Base-by-base conservation (phyloP, 768 basidiomycete genomes). In the Russula compacta region DNA sequence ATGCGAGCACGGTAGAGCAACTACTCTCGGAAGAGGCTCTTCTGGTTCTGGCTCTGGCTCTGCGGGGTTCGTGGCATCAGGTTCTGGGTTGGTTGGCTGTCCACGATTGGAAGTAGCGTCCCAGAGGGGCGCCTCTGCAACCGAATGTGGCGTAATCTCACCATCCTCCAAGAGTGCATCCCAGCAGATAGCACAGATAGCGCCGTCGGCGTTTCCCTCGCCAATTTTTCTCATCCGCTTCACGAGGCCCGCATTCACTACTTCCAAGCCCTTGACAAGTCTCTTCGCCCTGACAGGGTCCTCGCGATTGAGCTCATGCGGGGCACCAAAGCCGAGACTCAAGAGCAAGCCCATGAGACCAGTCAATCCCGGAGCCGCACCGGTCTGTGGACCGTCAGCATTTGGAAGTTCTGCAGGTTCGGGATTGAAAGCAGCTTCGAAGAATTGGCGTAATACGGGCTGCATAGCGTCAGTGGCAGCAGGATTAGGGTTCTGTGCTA, bases 1-100 rank as follows among this genome's bases (percentile, higher is more conserved):
- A 70, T 92, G 89, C 8, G 87, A 82, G 68, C 89, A 92, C 4
- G 89, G 89, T 9, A 92, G 79, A 3, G 83, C 74, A 39, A 91
- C 82, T 52, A 91, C 80, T 75, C 80, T 29, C 72, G 75, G 57
- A 60, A 67, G 66, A 38, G 66, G 60, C 29, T 63, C 55, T 47
- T 56, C 62, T 21, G 40, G 53, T 44, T 57, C 61, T 24, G 39
- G 60, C 33, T 38, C 47, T 29, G 42, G 60, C 35, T 35, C 44
- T 21, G 67, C 8, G 3, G 38, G 21, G n/a, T 54, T 40, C 7
- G 66, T 4, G 7, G 68, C 56, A 7, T 56, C 51, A 3, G 70
- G 61, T n/a, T 65, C 55, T 5, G 63, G 10, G 51, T 57, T 29
- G 39, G 57, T 53, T 29, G 66, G 4, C 11, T 63, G 38, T 47